Evolutionary conservation across 306 rosid species (phyloP), one percentile per base, ranked within the genome.

Genomic region (Begonia fuchsioides): DNA sequence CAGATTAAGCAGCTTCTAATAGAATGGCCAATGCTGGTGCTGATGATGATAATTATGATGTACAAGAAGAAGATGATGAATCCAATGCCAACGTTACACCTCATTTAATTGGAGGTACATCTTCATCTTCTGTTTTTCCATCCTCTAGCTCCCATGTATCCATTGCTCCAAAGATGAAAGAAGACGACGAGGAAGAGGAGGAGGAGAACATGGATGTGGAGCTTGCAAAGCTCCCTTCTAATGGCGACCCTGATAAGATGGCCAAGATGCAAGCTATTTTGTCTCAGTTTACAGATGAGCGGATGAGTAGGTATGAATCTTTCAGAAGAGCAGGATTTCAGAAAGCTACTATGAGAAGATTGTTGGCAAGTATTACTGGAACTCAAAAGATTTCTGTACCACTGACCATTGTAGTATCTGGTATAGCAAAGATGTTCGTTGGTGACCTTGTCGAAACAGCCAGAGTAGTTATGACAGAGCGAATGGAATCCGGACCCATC

Each of bases 371-470:
- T 76, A 78, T 88, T 73, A 75, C 87, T 0, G 98, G 98, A 52
- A 77, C 78, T 35, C 94, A 81, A 68, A 92, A 85, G 60, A 77
- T 85, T 59, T 85, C 96, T 2, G 60, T 86, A 59, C 96, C 98
- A 2, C 71, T 92, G 78, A 85, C 95, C 2, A 81, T 92, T 50
- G 94, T 82, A 18, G 98, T 82, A 38, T 92, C 94, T 0, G 94
- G 96, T 58, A 92, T 85, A 63, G 94, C 98, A 43, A 92, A 92
- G 59, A 65, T 92, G 76, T 82, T 82, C 52, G 96, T 82, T 39
- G 98, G 98, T 17, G 96, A 92, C 63, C 76, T 92, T 60, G 87
- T 84, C 17, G 98, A 92, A 72, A 69, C 94, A 79, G 95, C 96
- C 39, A 79, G 96, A 82, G 66, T 71, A 41, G 71, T 85, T 15